Conservation (phyloP, 2,329 filamentous ascomycete genomes). For the Alternaria alternata region DNA sequence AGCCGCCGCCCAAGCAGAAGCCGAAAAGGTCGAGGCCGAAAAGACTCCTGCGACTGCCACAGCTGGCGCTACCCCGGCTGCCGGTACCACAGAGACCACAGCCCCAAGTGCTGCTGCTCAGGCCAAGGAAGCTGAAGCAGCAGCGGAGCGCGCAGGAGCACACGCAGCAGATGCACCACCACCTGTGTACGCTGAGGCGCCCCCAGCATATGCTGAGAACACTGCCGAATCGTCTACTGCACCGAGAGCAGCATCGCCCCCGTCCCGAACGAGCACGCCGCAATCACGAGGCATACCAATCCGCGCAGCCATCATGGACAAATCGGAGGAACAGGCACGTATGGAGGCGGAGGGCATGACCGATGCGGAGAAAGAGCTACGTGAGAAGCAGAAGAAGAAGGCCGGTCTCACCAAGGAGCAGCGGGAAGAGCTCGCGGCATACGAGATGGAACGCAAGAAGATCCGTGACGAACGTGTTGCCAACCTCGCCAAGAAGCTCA, state of each 20-base stretch:
- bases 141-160: slow-evolving; percentile 52
- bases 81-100: slow-evolving; percentile 16
- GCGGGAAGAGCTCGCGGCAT: slow-evolving; percentile 86
- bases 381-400: slow-evolving; percentile 90
- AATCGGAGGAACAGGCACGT: slow-evolving; percentile 78
- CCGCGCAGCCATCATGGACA: slow-evolving; percentile 87
- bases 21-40: slow-evolving; percentile 31
- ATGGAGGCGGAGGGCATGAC: slow-evolving; percentile 71
- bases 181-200: slow-evolving; percentile 51
- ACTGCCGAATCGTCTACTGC: slow-evolving; percentile 39
- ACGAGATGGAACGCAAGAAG: slow-evolving; percentile 83
- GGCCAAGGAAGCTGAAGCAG: slow-evolving; percentile 52
- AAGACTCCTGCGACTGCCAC: slow-evolving; percentile 27
- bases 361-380: slow-evolving; percentile 76
- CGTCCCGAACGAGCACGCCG: slow-evolving; percentile 58
- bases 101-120: slow-evolving; percentile 50
- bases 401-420: slow-evolving; percentile 88
- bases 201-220: slow-evolving; percentile 58
- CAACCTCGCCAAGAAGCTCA: slow-evolving; percentile 81
- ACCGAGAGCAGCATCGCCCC: slow-evolving; percentile 45
- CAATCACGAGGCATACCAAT: slow-evolving; percentile 69
- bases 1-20: slow-evolving; percentile 62
- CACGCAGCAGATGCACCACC: slow-evolving; percentile 38
- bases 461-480: slow-evolving; percentile 90
- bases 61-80: slow-evolving; percentile 16